These are phyloP conservation scores for Cordyceps cicadae DNA, from an alignment of 2,329 filamentous ascomycete genomes.

Conservation along the genomic window DNA sequence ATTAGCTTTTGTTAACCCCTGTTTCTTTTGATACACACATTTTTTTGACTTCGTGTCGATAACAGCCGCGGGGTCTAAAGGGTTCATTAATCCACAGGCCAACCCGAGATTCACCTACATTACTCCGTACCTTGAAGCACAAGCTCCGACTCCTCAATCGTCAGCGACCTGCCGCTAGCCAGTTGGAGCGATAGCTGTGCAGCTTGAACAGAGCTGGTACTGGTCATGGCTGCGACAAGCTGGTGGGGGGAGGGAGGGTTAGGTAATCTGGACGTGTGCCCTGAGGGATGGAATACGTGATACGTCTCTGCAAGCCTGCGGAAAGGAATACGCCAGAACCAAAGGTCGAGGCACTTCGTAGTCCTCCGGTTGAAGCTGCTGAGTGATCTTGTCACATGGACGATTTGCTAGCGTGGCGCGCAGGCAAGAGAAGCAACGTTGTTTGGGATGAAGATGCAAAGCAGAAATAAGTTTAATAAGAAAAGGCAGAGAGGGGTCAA, in stretches of 20 bases:
- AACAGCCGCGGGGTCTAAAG: background rate
- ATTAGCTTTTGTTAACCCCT: background rate
- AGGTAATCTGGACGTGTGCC: background rate
- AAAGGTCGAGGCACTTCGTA: background rate
- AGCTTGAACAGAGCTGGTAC: background rate
- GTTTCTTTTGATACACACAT: background rate
- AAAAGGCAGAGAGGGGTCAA: background rate
- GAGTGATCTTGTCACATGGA: background rate
- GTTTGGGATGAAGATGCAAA: background rate
- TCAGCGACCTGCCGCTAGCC: background rate
- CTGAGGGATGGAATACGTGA: background rate
- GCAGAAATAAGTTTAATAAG: background rate
- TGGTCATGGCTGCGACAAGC: background rate
- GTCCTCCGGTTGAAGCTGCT: background rate
- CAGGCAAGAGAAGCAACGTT: background rate
- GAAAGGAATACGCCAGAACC: background rate
- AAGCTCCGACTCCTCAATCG: slow-evolving; percentile 1
- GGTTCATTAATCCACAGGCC: background rate
- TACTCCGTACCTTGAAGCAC: slow-evolving; percentile 1
- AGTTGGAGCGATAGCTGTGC: background rate
- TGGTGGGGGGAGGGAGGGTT: background rate
- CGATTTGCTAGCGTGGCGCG: background rate
- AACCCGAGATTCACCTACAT: background rate
- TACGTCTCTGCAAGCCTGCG: background rate
- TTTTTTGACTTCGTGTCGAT: background rate